Conservation (phyloP, 2,329 filamentous ascomycete genomes). For the Trichoderma sp. region DNA sequence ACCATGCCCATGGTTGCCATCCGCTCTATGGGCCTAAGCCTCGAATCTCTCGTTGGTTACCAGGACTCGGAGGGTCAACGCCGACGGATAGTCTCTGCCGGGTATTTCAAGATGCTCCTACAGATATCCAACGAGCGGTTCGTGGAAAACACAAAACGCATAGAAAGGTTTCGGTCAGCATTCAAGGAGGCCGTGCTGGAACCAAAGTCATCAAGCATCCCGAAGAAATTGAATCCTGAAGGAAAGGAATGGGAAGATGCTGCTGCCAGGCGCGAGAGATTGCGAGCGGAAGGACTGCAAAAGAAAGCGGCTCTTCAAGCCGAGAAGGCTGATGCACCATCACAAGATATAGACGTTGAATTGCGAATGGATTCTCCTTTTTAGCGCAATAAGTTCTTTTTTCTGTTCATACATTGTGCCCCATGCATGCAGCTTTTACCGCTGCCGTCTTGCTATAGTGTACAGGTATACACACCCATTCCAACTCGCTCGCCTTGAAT, state of each 20-base stretch:
- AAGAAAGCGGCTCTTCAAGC: constrained; percentile 48
- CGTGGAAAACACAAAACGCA: constrained; percentile 66
- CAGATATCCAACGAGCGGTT: constrained; percentile 75
- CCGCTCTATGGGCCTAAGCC: constrained; percentile 76
- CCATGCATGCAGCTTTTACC: constrained; percentile 36
- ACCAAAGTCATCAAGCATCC: constrained; percentile 24
- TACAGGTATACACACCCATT: constrained; percentile 31
- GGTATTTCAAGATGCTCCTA: constrained; percentile 68
- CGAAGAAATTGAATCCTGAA: constrained; percentile 31
- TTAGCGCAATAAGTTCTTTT: neutral
- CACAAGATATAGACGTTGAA: constrained; percentile 24
- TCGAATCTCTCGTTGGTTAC: constrained; percentile 78
- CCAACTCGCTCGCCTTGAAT: constrained; percentile 21
- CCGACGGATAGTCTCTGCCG: constrained; percentile 59
- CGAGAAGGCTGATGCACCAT: constrained; percentile 18
- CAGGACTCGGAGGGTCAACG: constrained; percentile 40
- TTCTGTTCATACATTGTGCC: constrained; percentile 30
- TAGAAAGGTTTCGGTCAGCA: constrained; percentile 61
- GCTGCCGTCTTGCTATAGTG: constrained; percentile 34
- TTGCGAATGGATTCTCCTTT: constrained; percentile 18
- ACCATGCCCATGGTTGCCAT: constrained; percentile 76
- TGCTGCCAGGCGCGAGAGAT: constrained; percentile 53
- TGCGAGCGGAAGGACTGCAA: constrained; percentile 58
- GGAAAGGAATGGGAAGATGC: constrained; percentile 58
- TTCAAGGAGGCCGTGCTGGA: constrained; percentile 42